Base-by-base conservation (phyloP, 192 early-diverging fungal genomes). In the Piromyces sp. region DNA sequence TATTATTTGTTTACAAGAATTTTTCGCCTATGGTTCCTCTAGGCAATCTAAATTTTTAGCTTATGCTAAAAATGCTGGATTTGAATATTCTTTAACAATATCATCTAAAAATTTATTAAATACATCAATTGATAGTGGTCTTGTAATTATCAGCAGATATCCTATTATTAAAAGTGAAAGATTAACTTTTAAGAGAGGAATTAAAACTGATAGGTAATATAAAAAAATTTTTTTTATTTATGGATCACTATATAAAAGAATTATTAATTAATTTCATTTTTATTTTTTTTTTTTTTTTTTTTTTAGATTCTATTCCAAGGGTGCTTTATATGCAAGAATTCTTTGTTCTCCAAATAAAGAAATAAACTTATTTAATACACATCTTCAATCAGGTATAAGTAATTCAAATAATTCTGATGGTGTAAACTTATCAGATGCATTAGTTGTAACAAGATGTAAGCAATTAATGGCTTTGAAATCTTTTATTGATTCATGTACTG, bases 1-100 rank as follows among this genome's bases (percentile, higher is more conserved):
- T 84, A 86, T 96, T 26, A 89, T 96, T 30, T 89, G 90, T 68
- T 86, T 96, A 82, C 94, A 96, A 83, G 95, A 96, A 83, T 90
- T 93, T 82, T 96, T 93, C 87, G 91, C 92, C 30, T 96, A 91
- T 84, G 93, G 89, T 12, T 89, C 89, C 28, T 82, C 87, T 13
- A 88, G 95, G 12, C 88, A 89, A 79, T 81, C 85, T 26, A 83
- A 87, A 31, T 82, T 96, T 37, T 84, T 95, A 30, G 84, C 82
- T 26, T 87, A 86, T 51, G 95, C 94, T 11, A 85, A 90, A 80
- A 85, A 91, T 82, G 80, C 87, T 5, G 94, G 94, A 30, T 95
- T 93, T 82, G 89, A 88, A 81, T 91, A 88, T 82, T 90, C 89
- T 80, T 84, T 93, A 28, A 87, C 88, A n/a, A 91, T 89, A 22